phyloP scores from a whole-genome alignment of 1,139 yeast genomes.

The Pichia sorboxylosa region DNA sequence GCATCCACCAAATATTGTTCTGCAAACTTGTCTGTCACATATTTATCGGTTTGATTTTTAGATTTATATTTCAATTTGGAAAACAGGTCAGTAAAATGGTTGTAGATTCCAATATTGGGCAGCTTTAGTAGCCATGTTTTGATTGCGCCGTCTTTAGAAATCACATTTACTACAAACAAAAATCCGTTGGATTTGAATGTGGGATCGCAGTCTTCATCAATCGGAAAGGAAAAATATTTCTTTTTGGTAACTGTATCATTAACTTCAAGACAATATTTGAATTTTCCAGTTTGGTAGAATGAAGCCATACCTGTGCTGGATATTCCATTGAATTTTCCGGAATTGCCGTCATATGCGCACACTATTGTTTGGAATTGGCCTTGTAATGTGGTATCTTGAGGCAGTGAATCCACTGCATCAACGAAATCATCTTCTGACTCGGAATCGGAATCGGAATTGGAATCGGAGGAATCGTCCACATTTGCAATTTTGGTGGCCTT shows the following conservation, averaged over 20 bases:
- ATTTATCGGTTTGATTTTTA: slow-evolving; percentile 24
- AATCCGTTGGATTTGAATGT: slow-evolving; percentile 45
- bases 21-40: slow-evolving; percentile 30
- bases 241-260: slow-evolving; percentile 14
- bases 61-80: slow-evolving; percentile 53
- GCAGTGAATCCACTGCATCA: slow-evolving; percentile 19
- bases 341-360: slow-evolving; percentile 39
- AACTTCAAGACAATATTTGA: slow-evolving; percentile 43
- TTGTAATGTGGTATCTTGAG: not conserved
- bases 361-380: slow-evolving; percentile 12
- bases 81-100: slow-evolving; percentile 40
- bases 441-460: slow-evolving; percentile 4
- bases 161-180: slow-evolving; percentile 59
- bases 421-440: slow-evolving; percentile 20
- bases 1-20: slow-evolving; percentile 40
- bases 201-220: slow-evolving; percentile 49
- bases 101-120: slow-evolving; percentile 28
- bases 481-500: slow-evolving; percentile 14
- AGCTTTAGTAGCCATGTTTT: slow-evolving; percentile 57
- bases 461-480: slow-evolving; percentile 4
- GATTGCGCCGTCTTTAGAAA: slow-evolving; percentile 28
- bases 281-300: slow-evolving; percentile 39
- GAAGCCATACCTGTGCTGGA: slow-evolving; percentile 25
- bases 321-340: slow-evolving; percentile 40
- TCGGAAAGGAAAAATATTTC: slow-evolving; percentile 29